Percentiles rank a stretch among this genome's conserved stretches.
Conservation (phyloP, 1,139 yeast genomes). For the Lodderomyces theae region DNA sequence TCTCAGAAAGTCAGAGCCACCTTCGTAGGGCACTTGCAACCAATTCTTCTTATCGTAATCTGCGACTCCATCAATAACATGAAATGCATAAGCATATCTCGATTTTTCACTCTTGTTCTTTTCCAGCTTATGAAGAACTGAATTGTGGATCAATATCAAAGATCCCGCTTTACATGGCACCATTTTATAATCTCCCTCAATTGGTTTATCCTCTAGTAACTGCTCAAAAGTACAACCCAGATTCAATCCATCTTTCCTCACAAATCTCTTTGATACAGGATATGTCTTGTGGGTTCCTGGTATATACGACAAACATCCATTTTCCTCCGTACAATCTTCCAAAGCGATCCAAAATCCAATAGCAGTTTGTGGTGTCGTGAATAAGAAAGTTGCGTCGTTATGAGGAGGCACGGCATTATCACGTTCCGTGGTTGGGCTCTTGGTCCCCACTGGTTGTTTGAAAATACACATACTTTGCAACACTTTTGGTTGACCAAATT, state of each 20-base stretch:
- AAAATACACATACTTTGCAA: constrained; percentile 79
- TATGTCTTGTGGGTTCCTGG: constrained; percentile 69
- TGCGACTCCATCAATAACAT: constrained; percentile 64
- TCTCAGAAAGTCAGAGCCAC: constrained; percentile 55
- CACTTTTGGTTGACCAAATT: constrained; percentile 64
- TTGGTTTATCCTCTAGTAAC: constrained; percentile 21
- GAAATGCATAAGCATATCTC: constrained; percentile 78
- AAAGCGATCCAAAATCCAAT: constrained; percentile 83
- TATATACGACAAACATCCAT: constrained; percentile 71
- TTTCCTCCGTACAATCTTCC: constrained; percentile 64
- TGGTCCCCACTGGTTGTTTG: constrained; percentile 54
- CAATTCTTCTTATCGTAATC: constrained; percentile 66
- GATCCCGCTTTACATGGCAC: constrained; percentile 73
- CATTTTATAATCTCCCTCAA: constrained; percentile 39
- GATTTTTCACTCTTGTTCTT: constrained; percentile 54
- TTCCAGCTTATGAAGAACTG: constrained; percentile 71
- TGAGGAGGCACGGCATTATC: constrained; percentile 75
- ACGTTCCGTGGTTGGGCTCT: constrained; percentile 26
- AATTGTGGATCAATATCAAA: constrained; percentile 64
- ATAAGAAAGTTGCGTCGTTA: constrained; percentile 72
- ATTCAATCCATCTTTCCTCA: constrained; percentile 45
- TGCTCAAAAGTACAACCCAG: constrained; percentile 53
- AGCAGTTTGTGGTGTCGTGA: constrained; percentile 69
- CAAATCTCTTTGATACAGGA: constrained; percentile 65
- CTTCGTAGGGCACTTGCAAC: constrained; percentile 69